Evolutionary conservation across 2,329 filamentous ascomycete species (phyloP).

Genomic region (Pezicula carpinea): DNA sequence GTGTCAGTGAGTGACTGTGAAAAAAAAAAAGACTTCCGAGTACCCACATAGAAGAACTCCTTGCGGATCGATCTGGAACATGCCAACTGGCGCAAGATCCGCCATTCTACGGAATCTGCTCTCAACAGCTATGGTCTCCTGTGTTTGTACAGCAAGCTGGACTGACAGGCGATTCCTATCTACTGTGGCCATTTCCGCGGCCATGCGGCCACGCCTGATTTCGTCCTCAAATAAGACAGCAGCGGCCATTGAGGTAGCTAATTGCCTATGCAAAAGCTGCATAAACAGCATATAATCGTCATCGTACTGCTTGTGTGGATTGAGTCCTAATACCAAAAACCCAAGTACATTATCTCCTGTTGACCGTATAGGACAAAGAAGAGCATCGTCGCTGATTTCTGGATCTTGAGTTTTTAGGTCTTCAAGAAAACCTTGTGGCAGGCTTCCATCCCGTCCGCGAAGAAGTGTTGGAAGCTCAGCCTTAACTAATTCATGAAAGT

Average conservation of each 20-base stretch:
- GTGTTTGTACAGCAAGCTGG: conserved; percentile 54
- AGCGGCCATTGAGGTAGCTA: conserved; percentile 64
- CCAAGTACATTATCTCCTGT: conserved; percentile 62
- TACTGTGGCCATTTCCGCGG: conserved; percentile 60
- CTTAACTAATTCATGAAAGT: conserved; percentile 14
- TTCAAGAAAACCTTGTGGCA: conserved; percentile 53
- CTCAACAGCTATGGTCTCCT: conserved; percentile 48
- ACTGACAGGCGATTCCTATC: conserved; percentile 63
- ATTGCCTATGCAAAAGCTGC: conserved; percentile 46
- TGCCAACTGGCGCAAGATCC: conserved; percentile 69
- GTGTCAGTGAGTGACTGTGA: background rate
- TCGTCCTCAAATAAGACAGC: conserved; percentile 69
- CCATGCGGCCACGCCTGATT: conserved; percentile 48
- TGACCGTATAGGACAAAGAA: conserved; percentile 65
- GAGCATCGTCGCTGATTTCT: conserved; percentile 56
- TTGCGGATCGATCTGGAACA: conserved; percentile 63
- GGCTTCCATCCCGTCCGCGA: conserved; percentile 37
- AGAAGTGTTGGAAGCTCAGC: conserved; percentile 13
- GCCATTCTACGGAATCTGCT: conserved; percentile 66
- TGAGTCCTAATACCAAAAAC: conserved; percentile 64
- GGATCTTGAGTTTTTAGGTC: conserved; percentile 60
- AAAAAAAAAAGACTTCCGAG: conserved; percentile 54
- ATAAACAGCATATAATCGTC: conserved; percentile 68
- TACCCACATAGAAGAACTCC: conserved; percentile 69
- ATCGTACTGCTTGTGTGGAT: conserved; percentile 66